phyloP scores from a whole-genome alignment of 2,329 filamentous ascomycete species.

The Talaromyces atroroseus region DNA sequence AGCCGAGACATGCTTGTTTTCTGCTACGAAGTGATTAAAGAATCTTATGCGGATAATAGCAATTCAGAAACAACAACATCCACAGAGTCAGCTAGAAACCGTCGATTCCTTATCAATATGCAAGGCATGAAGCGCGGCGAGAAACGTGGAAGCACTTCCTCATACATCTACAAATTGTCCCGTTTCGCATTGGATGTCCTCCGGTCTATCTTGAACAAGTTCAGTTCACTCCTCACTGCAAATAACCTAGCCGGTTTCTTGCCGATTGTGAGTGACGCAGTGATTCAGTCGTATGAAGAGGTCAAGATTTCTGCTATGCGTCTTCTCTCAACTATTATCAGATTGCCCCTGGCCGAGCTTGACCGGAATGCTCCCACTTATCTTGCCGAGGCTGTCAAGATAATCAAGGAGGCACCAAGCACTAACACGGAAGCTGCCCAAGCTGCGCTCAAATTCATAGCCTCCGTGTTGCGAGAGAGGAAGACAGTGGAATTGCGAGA shows the following conservation, averaged over 20 bases:
- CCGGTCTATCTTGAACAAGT: slow-evolving; percentile 77
- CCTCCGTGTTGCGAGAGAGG: slow-evolving; percentile 76
- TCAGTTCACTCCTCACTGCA: slow-evolving; percentile 72
- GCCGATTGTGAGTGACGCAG: slow-evolving; percentile 79
- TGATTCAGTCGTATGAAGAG: slow-evolving; percentile 82
- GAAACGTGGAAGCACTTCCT: slow-evolving; percentile 65
- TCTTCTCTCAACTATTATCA: slow-evolving; percentile 77
- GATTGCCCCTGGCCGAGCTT: slow-evolving; percentile 67
- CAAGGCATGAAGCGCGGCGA: slow-evolving; percentile 70
- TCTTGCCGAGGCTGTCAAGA: slow-evolving; percentile 74
- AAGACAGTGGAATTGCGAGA: slow-evolving; percentile 72
- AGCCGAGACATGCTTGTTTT: slow-evolving; percentile 83
- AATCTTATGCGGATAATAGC: slow-evolving; percentile 62
- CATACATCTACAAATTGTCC: slow-evolving; percentile 79
- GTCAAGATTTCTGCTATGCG: slow-evolving; percentile 84
- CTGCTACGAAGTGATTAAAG: slow-evolving; percentile 88
- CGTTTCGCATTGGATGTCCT: slow-evolving; percentile 85
- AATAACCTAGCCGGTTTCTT: slow-evolving; percentile 79
- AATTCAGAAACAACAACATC: not conserved
- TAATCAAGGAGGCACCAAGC: slow-evolving; percentile 68
- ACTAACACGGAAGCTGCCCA: slow-evolving; percentile 82
- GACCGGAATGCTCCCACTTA: slow-evolving; percentile 71
- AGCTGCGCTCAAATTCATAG: slow-evolving; percentile 80
- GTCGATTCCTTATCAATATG: slow-evolving; percentile 70
- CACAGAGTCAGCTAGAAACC: slow-evolving; percentile 20